Evolutionary conservation across 805 yeast genomes (phyloP).

Genomic region (Suhomyces sp.): DNA sequence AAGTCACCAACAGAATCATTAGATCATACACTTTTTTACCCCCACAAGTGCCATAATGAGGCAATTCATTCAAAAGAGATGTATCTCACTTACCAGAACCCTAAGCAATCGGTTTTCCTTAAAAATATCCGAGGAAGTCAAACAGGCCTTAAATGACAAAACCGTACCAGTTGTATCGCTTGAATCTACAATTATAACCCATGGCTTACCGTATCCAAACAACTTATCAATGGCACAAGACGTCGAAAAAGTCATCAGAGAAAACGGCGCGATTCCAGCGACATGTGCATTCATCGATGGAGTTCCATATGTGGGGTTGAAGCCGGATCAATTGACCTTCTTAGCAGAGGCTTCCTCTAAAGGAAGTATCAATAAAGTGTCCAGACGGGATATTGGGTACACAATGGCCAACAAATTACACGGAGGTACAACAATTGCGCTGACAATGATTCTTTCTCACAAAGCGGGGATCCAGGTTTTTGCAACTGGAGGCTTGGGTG

Average conservation of each 20-base stretch:
- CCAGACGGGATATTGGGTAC: constrained; percentile 76
- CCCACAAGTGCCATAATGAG: no score
- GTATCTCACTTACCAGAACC: background rate
- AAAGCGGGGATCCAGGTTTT: constrained; percentile 78
- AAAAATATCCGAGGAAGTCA: constrained; percentile 49
- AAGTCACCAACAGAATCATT: no score
- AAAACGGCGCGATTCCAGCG: constrained; percentile 74
- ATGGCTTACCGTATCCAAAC: constrained; percentile 81
- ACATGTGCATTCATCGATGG: constrained; percentile 80
- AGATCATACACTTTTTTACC: no score
- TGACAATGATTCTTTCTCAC: constrained; percentile 79
- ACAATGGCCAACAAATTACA: constrained; percentile 60
- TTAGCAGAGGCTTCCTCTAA: constrained; percentile 41
- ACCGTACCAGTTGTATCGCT: constrained; percentile 70
- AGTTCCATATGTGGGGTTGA: constrained; percentile 66
- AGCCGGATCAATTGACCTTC: constrained; percentile 43
- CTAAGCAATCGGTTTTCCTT: constrained; percentile 17
- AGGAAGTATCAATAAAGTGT: constrained; percentile 54
- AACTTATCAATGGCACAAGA: constrained; percentile 69
- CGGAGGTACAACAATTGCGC: constrained; percentile 91
- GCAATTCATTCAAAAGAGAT: no score
- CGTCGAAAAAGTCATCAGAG: constrained; percentile 63
- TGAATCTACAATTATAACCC: constrained; percentile 86
- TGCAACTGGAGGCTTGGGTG: constrained; percentile 94
- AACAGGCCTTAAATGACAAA: constrained; percentile 55